Evolutionary conservation across 768 basidiomycete species (phyloP), one percentile per base, ranked within the genome.

Genomic region (Rhodotorula diobovata): DNA sequence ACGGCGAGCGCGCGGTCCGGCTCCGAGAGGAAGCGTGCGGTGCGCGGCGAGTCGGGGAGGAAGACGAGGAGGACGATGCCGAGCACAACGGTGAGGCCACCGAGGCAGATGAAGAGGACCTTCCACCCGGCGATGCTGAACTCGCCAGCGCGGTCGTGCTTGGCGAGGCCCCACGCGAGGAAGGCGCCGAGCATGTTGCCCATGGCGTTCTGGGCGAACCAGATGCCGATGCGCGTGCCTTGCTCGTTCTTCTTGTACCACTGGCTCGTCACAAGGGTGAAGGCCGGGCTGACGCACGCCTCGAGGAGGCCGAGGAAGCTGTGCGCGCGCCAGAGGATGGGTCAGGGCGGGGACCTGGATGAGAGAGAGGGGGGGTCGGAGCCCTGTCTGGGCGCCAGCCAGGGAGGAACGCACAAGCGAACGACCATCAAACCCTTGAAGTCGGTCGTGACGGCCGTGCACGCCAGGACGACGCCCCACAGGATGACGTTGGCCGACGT

Each of bases 131-230:
- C n/a, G 20, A 64, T 56, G 10, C 30, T 28, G 28, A 73, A 64
- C 28, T 61, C 63, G 43, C 71, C 71, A 0, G 58, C 57, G 4
- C 43, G 12, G 60, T 68, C 63, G 56, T 67, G 58, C 30, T 55
- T 50, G 16, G 71, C 71, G n/a, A 73, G 61, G 32, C 71, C 71
- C 51, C 66, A 76, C 0, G 71, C 71, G 23, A 76, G 55, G 50
- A 61, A 41, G 25, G 67, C 67, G 5, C 74, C 74, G 25, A 72
- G 30, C 20, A 69, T 43, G 25, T 61, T 55, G 35, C 50, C 59
- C 41, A 72, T 43, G 2, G 63, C 63, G 64, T 76, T 76, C 60
- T 41, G 62, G 6, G 59, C 63, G 68, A 73, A 73, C 68, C 68
- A 73, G 41, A 73, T 45, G 18, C 63, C 72, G 34, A 63, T 64